These are phyloP conservation scores for Lecanosticta acicola DNA, from an alignment of 2,329 filamentous ascomycete genomes.

Conservation along the genomic window DNA sequence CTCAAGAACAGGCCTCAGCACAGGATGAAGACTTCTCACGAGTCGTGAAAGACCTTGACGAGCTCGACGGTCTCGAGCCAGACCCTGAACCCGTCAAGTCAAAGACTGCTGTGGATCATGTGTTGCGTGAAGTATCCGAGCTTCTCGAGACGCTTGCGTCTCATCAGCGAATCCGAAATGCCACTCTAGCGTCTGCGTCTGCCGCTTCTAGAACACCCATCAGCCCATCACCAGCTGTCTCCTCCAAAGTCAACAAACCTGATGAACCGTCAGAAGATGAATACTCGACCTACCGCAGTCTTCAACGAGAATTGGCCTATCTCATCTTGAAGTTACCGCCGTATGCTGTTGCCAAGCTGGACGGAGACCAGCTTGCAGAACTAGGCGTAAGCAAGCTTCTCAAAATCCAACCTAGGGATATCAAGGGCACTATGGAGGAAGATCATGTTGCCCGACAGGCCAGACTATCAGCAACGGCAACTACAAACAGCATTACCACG, in stretches of 20 bases:
- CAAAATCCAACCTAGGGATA: slow-evolving; percentile 65
- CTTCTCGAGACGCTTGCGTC: slow-evolving; percentile 71
- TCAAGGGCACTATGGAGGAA: slow-evolving; percentile 75
- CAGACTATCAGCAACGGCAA: slow-evolving; percentile 34
- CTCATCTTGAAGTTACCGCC: slow-evolving; percentile 73
- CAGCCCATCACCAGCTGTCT: slow-evolving; percentile 61
- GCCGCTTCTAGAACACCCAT: slow-evolving; percentile 27
- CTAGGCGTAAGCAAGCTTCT: slow-evolving; percentile 76
- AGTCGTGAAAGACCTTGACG: slow-evolving; percentile 24
- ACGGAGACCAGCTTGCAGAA: slow-evolving; percentile 78
- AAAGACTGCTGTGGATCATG: slow-evolving; percentile 35
- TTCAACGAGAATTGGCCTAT: slow-evolving; percentile 68
- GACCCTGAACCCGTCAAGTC: slow-evolving; percentile 27
- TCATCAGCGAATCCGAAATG: slow-evolving; percentile 72
- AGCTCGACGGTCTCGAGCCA: slow-evolving; percentile 12
- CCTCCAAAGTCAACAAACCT: slow-evolving; percentile 49
- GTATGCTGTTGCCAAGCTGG: slow-evolving; percentile 77
- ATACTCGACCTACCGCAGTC: slow-evolving; percentile 59
- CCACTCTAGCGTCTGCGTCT: slow-evolving; percentile 49
- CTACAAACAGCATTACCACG: slow-evolving; percentile 27
- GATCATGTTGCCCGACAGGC: slow-evolving; percentile 54
- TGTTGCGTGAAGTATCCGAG: slow-evolving; percentile 68
- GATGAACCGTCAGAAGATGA: slow-evolving; percentile 60
- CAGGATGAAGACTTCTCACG: slow-evolving; percentile 30
- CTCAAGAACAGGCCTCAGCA: slow-evolving; percentile 32